Conservation (phyloP, 495 filamentous ascomycete species). For the Aspergillus asperescens region DNA sequence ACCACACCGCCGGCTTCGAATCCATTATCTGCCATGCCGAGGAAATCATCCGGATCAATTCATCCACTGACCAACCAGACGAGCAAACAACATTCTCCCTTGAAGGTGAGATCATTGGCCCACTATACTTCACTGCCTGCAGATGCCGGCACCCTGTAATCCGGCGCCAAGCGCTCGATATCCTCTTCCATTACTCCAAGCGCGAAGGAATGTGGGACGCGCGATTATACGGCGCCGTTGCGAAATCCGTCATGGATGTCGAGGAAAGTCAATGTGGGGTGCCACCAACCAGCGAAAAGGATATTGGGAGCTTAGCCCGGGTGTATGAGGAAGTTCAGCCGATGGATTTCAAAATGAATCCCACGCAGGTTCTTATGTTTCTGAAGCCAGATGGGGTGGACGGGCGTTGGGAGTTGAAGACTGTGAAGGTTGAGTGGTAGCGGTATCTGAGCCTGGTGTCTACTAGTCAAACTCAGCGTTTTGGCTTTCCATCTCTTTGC, state of each 20-base stretch:
- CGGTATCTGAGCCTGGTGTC: no score
- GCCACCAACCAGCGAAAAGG: background rate
- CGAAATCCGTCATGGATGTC: constrained; percentile 8
- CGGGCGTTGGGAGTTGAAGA: background rate
- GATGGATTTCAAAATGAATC: background rate
- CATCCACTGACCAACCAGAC: background rate
- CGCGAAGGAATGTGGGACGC: constrained; percentile 15
- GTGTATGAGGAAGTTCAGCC: constrained; percentile 6
- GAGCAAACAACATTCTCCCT: constrained; percentile 8
- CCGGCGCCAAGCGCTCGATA: constrained; percentile 10
- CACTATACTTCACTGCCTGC: constrained; percentile 4
- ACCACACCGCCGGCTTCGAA: constrained; percentile 2
- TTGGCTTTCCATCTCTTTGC: background rate
- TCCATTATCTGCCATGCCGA: constrained; percentile 3
- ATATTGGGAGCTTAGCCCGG: background rate
- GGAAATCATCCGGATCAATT: constrained; percentile 4
- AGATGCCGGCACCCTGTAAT: constrained; percentile 11
- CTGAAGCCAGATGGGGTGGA: constrained; percentile 9
- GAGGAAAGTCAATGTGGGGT: constrained; percentile 9
- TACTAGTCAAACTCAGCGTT: background rate
- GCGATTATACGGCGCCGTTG: background rate
- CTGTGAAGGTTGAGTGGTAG: constrained; percentile 5
- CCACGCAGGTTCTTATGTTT: background rate
- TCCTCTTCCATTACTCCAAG: constrained; percentile 1
- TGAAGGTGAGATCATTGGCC: constrained; percentile 15